These are phyloP conservation scores for Lathyrus tuberosus DNA, from an alignment of 306 rosid species.

Conservation along the genomic window DNA sequence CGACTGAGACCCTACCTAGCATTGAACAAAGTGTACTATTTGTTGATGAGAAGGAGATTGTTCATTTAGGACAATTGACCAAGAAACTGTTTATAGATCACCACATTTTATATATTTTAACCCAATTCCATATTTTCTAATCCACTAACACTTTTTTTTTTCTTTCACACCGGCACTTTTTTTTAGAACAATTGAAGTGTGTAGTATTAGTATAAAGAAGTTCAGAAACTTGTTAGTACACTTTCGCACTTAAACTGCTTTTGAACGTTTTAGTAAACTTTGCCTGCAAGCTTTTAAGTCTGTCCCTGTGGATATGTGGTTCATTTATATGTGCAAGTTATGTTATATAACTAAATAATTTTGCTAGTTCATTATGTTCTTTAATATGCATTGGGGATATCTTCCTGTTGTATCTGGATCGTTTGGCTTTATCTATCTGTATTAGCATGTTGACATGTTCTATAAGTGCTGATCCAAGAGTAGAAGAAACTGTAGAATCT, in stretches of 20 bases:
- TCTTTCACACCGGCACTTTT: background rate
- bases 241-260: background rate
- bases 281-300: constrained; percentile 17
- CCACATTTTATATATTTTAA: constrained; percentile 1
- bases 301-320: background rate
- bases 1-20: background rate
- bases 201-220: background rate
- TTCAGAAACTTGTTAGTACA: background rate
- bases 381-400: background rate
- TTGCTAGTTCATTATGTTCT: constrained; percentile 9
- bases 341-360: background rate
- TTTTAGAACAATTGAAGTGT: background rate
- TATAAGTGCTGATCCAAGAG: constrained; percentile 10
- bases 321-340: constrained; percentile 16
- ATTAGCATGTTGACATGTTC: constrained; percentile 5
- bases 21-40: background rate
- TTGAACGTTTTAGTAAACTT: constrained; percentile 2
- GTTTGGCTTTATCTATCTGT: background rate
- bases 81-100: background rate
- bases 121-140: background rate
- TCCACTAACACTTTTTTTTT: background rate
- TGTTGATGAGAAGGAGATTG: constrained; percentile 8
- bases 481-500: constrained; percentile 20
- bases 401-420: constrained; percentile 11
- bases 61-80: background rate